These are phyloP conservation scores for Pulchroboletus neoregius DNA, from an alignment of 1,284 basidiomycete species.

Conservation along the genomic window DNA sequence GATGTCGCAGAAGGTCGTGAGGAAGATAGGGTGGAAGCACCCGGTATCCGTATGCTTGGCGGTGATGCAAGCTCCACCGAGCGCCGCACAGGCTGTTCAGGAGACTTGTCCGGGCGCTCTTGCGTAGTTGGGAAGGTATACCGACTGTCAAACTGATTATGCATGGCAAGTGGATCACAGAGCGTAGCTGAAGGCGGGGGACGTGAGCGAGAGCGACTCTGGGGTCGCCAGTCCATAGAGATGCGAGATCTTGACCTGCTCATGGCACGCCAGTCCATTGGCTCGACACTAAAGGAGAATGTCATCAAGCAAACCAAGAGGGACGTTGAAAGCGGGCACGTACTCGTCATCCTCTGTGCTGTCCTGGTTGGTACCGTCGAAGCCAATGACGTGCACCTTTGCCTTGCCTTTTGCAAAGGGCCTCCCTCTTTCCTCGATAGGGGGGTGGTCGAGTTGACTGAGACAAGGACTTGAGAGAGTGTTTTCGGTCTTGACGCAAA, in stretches of 20 bases:
- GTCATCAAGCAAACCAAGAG: slow-evolving; percentile 21
- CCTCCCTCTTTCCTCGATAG: slow-evolving; percentile 57
- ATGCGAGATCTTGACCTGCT: slow-evolving; percentile 90
- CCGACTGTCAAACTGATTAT: slow-evolving; percentile 41
- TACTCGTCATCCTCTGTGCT: slow-evolving; percentile 68
- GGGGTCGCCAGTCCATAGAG: slow-evolving; percentile 80
- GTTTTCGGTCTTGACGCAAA: slow-evolving; percentile 30
- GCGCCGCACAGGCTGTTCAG: slow-evolving; percentile 29
- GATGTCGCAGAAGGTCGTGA: slow-evolving; percentile 49
- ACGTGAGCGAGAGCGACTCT: slow-evolving; percentile 70
- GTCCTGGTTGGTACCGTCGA: slow-evolving; percentile 73
- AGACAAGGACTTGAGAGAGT: slow-evolving; percentile 14
- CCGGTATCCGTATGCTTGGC: slow-evolving; percentile 49
- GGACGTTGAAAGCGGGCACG: slow-evolving; percentile 41
- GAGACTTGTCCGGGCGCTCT: slow-evolving; percentile 22
- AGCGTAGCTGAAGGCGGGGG: slow-evolving; percentile 49
- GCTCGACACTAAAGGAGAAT: slow-evolving; percentile 41
- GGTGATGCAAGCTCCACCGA: slow-evolving; percentile 32
- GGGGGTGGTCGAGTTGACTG: slow-evolving; percentile 12
- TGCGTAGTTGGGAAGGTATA: slow-evolving; percentile 39
- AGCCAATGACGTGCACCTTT: slow-evolving; percentile 71
- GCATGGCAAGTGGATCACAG: slow-evolving; percentile 43
- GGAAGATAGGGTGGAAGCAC: slow-evolving; percentile 43
- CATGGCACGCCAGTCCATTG: slow-evolving; percentile 93
- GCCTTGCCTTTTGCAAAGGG: slow-evolving; percentile 73